Conservation (phyloP, 805 yeast species). For the Diddensiella transvaalensis region DNA sequence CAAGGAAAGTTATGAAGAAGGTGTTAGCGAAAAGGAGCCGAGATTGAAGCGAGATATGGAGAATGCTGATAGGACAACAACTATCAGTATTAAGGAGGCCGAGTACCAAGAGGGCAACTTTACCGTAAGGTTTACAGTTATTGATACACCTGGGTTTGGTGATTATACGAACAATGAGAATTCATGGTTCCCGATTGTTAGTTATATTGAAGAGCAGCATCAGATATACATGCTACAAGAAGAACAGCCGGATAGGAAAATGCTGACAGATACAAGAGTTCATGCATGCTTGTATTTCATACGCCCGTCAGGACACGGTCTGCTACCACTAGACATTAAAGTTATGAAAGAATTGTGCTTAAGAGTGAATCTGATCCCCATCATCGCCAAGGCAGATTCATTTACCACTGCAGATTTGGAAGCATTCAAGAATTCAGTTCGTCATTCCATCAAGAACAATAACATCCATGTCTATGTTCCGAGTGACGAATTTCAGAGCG, state of each 20-base stretch:
- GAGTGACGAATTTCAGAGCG: conserved; percentile 48
- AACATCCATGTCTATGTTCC: conserved; percentile 65
- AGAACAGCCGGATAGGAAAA: conserved; percentile 74
- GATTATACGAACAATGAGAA: conserved; percentile 82
- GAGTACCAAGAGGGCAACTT: conserved; percentile 81
- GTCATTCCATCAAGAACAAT: conserved; percentile 79
- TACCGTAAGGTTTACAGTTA: conserved; percentile 67
- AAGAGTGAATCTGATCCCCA: conserved; percentile 83
- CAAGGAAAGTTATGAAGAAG: conserved; percentile 41
- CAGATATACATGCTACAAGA: conserved; percentile 87
- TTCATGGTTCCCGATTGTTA: conserved; percentile 82
- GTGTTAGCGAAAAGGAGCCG: not conserved
- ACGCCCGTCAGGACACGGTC: conserved; percentile 85
- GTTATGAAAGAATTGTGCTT: conserved; percentile 79
- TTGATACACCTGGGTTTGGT: conserved; percentile 94
- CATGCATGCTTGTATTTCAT: conserved; percentile 89
- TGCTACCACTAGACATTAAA: conserved; percentile 83
- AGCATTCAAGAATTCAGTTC: conserved; percentile 58
- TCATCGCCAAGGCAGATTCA: conserved; percentile 86
- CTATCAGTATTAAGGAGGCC: conserved; percentile 59
- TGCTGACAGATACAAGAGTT: conserved; percentile 66
- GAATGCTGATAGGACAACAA: conserved; percentile 39
- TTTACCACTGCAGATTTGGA: conserved; percentile 67
- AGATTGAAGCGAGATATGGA: not conserved
- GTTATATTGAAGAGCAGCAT: conserved; percentile 89